phyloP scores from a whole-genome alignment of 345 rosid genomes.

The Aquilaria sinensis region DNA sequence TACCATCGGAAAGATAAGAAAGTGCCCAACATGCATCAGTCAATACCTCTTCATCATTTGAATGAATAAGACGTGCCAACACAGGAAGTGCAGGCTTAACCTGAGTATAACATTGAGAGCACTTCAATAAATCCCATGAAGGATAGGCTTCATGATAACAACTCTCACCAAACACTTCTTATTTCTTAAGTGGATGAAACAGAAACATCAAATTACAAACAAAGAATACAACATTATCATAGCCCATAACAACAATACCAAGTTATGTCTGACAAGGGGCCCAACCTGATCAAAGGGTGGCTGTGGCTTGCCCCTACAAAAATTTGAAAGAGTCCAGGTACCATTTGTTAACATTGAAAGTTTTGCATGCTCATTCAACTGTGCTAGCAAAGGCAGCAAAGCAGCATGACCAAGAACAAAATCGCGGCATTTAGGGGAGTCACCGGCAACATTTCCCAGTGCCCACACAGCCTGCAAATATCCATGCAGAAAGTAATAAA shows the following conservation, averaged over 20 bases:
- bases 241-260: no score
- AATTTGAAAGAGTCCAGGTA: constrained; percentile 75
- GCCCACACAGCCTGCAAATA: constrained; percentile 68
- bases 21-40: constrained; percentile 87
- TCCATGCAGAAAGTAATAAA: no score
- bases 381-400: constrained; percentile 52
- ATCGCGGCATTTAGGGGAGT: constrained; percentile 73
- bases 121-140: no score
- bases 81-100: constrained; percentile 54
- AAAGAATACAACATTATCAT: no score
- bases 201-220: no score
- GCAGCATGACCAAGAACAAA: constrained; percentile 51
- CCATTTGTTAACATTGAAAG: constrained; percentile 71
- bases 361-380: constrained; percentile 61
- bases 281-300: constrained; percentile 65
- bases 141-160: no score
- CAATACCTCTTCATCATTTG: constrained; percentile 70
- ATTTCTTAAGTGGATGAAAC: no score
- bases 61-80: constrained; percentile 59
- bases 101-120: no score
- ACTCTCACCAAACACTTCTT: no score
- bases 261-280: no score
- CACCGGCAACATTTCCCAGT: constrained; percentile 76
- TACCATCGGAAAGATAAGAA: constrained; percentile 80
- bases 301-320: constrained; percentile 72